Evolutionary conservation across 192 early-diverging fungal species (phyloP).

Genomic region (Podila epicladia): DNA sequence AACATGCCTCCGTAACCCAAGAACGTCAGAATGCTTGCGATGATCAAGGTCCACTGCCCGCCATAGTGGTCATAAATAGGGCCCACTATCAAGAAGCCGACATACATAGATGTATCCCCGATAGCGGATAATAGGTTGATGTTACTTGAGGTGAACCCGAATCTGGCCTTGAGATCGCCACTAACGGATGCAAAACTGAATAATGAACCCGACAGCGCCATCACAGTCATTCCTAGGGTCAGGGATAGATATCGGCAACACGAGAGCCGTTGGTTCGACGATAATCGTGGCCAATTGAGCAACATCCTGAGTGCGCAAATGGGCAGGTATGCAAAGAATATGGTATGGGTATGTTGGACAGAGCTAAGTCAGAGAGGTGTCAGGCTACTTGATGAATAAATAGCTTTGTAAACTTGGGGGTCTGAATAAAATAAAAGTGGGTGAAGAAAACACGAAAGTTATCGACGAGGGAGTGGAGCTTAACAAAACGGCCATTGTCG

Average conservation of each 20-base stretch:
- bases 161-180: constrained; percentile 42
- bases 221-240: constrained; percentile 31
- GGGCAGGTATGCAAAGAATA: too few species aligned
- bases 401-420: too few species aligned
- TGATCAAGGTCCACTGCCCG: constrained; percentile 40
- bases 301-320: too few species aligned
- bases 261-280: not conserved
- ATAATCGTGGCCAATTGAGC: not conserved
- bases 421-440: too few species aligned
- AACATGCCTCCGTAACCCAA: constrained; percentile 51
- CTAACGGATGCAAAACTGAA: constrained; percentile 46
- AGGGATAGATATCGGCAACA: constrained; percentile 21
- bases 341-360: too few species aligned
- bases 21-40: constrained; percentile 24
- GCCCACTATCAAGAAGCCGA: constrained; percentile 45
- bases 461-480: too few species aligned
- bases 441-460: too few species aligned
- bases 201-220: constrained; percentile 41
- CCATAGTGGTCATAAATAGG: constrained; percentile 46
- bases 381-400: too few species aligned
- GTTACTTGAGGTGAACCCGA: constrained; percentile 43
- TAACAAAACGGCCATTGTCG: too few species aligned
- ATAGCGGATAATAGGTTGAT: constrained; percentile 46
- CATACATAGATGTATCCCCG: constrained; percentile 48
- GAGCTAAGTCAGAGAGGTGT: too few species aligned